Percentiles rank a stretch among this genome's conserved stretches.
These are phyloP conservation scores for Suillus tomentosus DNA, from an alignment of 768 basidiomycete genomes.

Conservation along the genomic window DNA sequence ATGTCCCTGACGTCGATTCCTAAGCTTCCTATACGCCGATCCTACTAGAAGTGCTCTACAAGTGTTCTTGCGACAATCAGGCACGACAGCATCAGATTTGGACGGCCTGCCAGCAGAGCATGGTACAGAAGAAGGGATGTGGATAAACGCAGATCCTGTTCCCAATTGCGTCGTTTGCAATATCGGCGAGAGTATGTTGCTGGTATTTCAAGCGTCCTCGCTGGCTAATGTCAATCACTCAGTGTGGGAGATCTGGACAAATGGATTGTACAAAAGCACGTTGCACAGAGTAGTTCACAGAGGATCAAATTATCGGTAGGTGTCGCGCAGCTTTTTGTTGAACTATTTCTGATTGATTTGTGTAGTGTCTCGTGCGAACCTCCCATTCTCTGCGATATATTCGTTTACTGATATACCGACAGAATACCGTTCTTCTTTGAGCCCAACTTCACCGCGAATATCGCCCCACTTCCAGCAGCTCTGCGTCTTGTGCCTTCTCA, in stretches of 20 bases:
- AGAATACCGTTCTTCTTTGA: constrained; percentile 95
- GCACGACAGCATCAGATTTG: constrained; percentile 28
- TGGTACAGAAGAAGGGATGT: constrained; percentile 59
- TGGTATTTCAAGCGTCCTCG: not conserved
- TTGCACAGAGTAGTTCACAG: constrained; percentile 87
- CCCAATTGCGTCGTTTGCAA: constrained; percentile 87
- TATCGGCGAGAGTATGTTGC: constrained; percentile 79
- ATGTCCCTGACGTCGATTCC: not conserved
- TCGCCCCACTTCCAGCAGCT: constrained; percentile 67
- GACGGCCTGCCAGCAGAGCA: constrained; percentile 51
- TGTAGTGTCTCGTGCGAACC: constrained; percentile 69
- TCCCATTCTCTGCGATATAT: not conserved
- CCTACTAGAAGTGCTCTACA: constrained; percentile 79
- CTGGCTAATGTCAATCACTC: constrained; percentile 9
- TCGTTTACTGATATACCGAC: constrained; percentile 12
- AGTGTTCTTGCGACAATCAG: constrained; percentile 63
- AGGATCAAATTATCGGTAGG: constrained; percentile 64
- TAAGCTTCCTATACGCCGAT: constrained; percentile 84
- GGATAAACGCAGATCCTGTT: constrained; percentile 86
- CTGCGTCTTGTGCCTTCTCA: constrained; percentile 36
- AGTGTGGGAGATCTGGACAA: constrained; percentile 95
- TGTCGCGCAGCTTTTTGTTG: not conserved
- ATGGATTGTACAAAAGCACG: constrained; percentile 84
- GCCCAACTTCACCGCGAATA: constrained; percentile 75
- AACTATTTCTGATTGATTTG: constrained; percentile 15